These are phyloP conservation scores for Stagonosporopsis rhizophila DNA, from an alignment of 2,329 filamentous ascomycete species.

Conservation along the genomic window DNA sequence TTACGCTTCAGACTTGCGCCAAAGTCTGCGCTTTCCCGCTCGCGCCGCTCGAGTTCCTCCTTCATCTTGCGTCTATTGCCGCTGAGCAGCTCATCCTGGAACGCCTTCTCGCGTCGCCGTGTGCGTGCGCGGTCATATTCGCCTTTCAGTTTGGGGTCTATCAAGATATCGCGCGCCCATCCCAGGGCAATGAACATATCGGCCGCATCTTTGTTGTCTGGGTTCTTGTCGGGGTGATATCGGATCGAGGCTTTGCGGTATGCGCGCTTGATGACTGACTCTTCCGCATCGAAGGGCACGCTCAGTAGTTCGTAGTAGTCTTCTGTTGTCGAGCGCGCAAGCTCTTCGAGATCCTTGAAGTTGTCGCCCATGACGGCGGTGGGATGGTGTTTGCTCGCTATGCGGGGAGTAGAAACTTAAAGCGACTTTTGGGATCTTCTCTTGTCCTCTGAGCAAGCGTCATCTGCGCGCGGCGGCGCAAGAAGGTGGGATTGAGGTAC, in stretches of 20 bases:
- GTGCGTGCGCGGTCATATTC: conserved; percentile 80
- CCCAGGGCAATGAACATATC: conserved; percentile 86
- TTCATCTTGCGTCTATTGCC: conserved; percentile 77
- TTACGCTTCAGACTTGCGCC: conserved; percentile 50
- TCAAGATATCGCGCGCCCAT: conserved; percentile 84
- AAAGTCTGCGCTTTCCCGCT: conserved; percentile 58
- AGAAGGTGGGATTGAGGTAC: neutral
- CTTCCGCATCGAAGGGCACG: conserved; percentile 68
- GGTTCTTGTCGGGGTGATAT: conserved; percentile 92
- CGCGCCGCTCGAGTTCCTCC: conserved; percentile 83
- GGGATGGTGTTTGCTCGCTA: neutral
- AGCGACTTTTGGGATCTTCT: neutral
- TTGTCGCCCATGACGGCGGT: conserved; percentile 42
- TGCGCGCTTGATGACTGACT: conserved; percentile 79
- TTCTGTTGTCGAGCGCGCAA: conserved; percentile 50
- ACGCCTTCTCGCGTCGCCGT: conserved; percentile 72
- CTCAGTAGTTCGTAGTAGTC: conserved; percentile 83
- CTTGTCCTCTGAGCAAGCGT: neutral
- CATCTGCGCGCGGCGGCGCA: neutral
- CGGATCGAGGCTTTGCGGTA: conserved; percentile 87
- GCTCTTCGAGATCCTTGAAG: conserved; percentile 53
- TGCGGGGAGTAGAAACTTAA: neutral
- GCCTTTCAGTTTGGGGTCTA: conserved; percentile 71
- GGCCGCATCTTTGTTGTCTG: conserved; percentile 65
- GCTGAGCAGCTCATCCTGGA: conserved; percentile 76